These are phyloP conservation scores for Starmerella khaoyaiensis DNA, from an alignment of 805 yeast species.

Conservation along the genomic window DNA sequence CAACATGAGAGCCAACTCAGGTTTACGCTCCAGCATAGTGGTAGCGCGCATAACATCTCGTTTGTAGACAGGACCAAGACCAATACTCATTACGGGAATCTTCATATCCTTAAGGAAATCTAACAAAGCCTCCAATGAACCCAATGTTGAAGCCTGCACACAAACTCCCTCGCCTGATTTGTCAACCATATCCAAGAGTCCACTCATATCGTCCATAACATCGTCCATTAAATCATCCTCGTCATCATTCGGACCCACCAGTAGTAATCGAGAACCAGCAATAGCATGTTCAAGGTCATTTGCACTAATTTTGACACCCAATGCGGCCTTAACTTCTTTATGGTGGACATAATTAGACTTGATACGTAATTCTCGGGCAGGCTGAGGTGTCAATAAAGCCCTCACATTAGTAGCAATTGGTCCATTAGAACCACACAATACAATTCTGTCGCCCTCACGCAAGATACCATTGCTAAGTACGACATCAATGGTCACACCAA, in stretches of 20 bases:
- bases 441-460: slow-evolving; percentile 89
- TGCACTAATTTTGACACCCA: slow-evolving; percentile 98
- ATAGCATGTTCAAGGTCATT: slow-evolving; percentile 96
- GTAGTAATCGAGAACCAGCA: slow-evolving; percentile 92
- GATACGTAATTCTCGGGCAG: slow-evolving; percentile 86
- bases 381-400: slow-evolving; percentile 95
- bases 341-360: slow-evolving; percentile 95
- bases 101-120: slow-evolving; percentile 97
- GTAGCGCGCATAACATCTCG: slow-evolving; percentile 97
- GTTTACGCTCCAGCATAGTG: slow-evolving; percentile 93
- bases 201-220: slow-evolving; percentile 96
- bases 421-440: slow-evolving; percentile 95
- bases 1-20: slow-evolving; percentile 91
- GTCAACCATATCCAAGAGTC: slow-evolving; percentile 87
- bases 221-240: slow-evolving; percentile 97
- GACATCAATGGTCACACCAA: slow-evolving; percentile 97
- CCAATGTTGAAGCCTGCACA: slow-evolving; percentile 96
- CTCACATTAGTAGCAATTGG: slow-evolving; percentile 94
- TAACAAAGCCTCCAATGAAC: slow-evolving; percentile 91
- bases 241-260: slow-evolving; percentile 94
- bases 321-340: slow-evolving; percentile 96
- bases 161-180: slow-evolving; percentile 92
- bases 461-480: slow-evolving; percentile 92
- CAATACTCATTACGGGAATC: slow-evolving; percentile 97
- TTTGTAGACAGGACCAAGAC: slow-evolving; percentile 94